Conservation (phyloP, 164 flowering plant genomes). For the Macadamia tetraphylla region DNA sequence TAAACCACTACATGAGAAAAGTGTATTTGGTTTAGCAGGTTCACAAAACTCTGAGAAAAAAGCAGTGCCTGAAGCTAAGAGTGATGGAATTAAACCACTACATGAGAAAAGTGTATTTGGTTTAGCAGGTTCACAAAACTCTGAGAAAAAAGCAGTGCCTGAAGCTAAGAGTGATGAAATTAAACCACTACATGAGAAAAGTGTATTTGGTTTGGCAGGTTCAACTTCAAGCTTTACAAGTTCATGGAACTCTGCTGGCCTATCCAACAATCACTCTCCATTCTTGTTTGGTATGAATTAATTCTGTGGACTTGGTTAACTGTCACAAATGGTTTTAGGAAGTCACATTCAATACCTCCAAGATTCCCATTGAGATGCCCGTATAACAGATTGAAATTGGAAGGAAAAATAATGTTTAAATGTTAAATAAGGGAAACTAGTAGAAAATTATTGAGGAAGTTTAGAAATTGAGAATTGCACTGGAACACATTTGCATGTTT, state of each 20-base stretch:
- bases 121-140: constrained; percentile 16
- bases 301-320: constrained; percentile 4
- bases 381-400: background rate
- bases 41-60: constrained; percentile 28
- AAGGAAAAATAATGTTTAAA: background rate
- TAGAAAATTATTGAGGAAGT: background rate
- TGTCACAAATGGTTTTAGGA: too few species aligned
- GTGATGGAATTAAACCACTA: constrained; percentile 23
- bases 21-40: constrained; percentile 23
- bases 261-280: constrained; percentile 32
- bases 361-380: background rate
- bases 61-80: constrained; percentile 31
- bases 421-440: background rate
- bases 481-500: background rate
- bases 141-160: constrained; percentile 31
- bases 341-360: background rate
- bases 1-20: constrained; percentile 26
- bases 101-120: constrained; percentile 28
- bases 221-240: constrained; percentile 31
- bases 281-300: constrained; percentile 47
- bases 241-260: constrained; percentile 42
- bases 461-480: background rate
- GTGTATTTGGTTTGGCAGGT: constrained; percentile 25
- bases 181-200: constrained; percentile 27
- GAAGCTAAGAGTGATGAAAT: constrained; percentile 32